Evolutionary conservation across 495 filamentous ascomycete species (phyloP), one percentile per base, ranked within the genome.

Genomic region (Margaritispora aquatica): DNA sequence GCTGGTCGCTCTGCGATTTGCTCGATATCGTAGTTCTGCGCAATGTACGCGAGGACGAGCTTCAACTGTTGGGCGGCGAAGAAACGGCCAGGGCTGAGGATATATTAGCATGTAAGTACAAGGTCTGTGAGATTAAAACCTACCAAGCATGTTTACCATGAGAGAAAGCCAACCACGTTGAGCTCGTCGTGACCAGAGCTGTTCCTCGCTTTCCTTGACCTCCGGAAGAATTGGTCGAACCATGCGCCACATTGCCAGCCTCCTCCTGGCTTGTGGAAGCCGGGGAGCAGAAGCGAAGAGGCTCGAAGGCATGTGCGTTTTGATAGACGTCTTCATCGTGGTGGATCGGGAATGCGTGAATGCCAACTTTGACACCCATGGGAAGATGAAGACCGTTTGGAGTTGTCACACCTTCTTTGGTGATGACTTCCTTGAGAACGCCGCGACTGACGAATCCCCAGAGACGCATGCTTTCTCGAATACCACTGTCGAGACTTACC

Each of bases 51-150:
- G 20, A 78, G 57, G 11, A 68, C 60, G 10, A 76, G 69, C 65
- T 78, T 76, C 31, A 78, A 61, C 55, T 74, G 71, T 17, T 74
- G 69, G 15, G 71, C 57, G 41, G 72, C 73, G 54, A 76, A 76
- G 69, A 75, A 76, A n/a, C 60, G 60, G 41, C 60, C 60, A 31
- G 60, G 60, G 41, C 60, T 44, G 38, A 10, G 17, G 3, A 17
- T 17, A 8, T n/a, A n/a, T 44, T 44, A 44, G 7, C 19, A n/a
- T n/a, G 11, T 7, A n/a, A 44, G 7, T 44, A 15, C 38, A 44
- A 44, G 19, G 4, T n/a, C 7, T 15, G 2, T 29, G 8, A 29
- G 1, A 54, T n/a, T n/a, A 26, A 24, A 8, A 51, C 38, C 24
- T 51, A 58, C 56, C 73, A 76, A 60, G 74, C 64, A 69, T 73